Evolutionary conservation across 2,329 filamentous ascomycete species (phyloP).

Genomic region (Arthrobotrys pseudoclavata): DNA sequence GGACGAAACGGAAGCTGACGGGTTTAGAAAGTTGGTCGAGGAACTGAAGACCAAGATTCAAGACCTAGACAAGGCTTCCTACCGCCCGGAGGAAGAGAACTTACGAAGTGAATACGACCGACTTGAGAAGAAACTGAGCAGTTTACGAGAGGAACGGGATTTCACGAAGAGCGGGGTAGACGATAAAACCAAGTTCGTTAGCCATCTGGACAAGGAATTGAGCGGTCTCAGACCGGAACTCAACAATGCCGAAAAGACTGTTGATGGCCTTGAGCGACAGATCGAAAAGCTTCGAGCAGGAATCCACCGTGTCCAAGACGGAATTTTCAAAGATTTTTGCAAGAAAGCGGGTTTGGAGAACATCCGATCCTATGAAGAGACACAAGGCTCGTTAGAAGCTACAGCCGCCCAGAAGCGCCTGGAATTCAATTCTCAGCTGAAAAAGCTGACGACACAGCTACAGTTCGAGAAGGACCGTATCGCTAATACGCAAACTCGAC

Average conservation of each 20-base stretch:
- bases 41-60: constrained; percentile 74
- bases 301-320: constrained; percentile 86
- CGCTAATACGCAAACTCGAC: constrained; percentile 72
- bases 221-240: constrained; percentile 83
- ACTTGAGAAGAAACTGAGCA: constrained; percentile 80
- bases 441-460: constrained; percentile 72
- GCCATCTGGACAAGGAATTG: constrained; percentile 79
- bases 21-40: constrained; percentile 79
- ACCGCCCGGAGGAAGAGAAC: constrained; percentile 81
- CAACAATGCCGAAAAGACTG: constrained; percentile 76
- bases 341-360: constrained; percentile 85
- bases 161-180: constrained; percentile 78
- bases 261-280: constrained; percentile 74
- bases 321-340: constrained; percentile 89
- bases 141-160: constrained; percentile 79
- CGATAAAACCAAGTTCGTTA: constrained; percentile 85
- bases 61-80: constrained; percentile 81
- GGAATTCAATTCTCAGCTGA: constrained; percentile 84
- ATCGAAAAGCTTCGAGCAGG: constrained; percentile 73
- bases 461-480: constrained; percentile 79
- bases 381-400: constrained; percentile 91
- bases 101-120: constrained; percentile 83
- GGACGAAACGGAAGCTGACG: constrained; percentile 87
- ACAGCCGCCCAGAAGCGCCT: constrained; percentile 88
- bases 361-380: constrained; percentile 92